A percentile compares a stretch with the other conserved stretches of the same genome.
Conservation (phyloP, 2,329 filamentous ascomycete species). For the Fusarium annulatum region DNA sequence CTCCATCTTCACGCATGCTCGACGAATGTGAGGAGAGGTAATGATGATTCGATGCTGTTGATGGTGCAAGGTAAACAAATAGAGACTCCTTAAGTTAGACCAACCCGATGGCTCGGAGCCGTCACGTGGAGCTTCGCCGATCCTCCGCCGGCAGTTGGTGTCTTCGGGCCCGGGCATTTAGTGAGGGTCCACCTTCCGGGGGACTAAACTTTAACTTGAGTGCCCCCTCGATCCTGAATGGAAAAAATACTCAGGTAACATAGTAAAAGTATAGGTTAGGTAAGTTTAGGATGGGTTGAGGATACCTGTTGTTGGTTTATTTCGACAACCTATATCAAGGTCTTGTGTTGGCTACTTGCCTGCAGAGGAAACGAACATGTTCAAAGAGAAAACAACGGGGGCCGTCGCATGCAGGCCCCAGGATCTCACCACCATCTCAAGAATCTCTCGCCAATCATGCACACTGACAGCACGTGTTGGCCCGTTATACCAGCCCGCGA, state of each 20-base stretch:
- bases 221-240: too few species aligned
- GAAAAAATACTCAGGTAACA: too few species aligned
- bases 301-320: too few species aligned
- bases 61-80: background rate
- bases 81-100: background rate
- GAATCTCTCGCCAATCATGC: conserved; percentile 29
- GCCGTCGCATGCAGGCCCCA: background rate
- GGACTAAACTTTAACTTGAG: background rate
- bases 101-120: conserved; percentile 20
- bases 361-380: conserved; percentile 2
- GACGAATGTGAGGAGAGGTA: background rate
- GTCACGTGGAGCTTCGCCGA: conserved; percentile 30
- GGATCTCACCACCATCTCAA: conserved; percentile 14
- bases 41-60: background rate
- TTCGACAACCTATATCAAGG: too few species aligned
- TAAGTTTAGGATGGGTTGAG: too few species aligned
- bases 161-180: background rate
- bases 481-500: conserved; percentile 14
- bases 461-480: background rate
- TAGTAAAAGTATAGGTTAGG: too few species aligned
- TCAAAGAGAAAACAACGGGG: conserved; percentile 17
- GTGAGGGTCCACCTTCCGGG: conserved; percentile 12
- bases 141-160: conserved; percentile 14
- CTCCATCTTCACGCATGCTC: conserved; percentile 26
- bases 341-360: too few species aligned